These are phyloP conservation scores for Apiotrichum domesticum DNA, from an alignment of 1,284 basidiomycete genomes.

Conservation along the genomic window DNA sequence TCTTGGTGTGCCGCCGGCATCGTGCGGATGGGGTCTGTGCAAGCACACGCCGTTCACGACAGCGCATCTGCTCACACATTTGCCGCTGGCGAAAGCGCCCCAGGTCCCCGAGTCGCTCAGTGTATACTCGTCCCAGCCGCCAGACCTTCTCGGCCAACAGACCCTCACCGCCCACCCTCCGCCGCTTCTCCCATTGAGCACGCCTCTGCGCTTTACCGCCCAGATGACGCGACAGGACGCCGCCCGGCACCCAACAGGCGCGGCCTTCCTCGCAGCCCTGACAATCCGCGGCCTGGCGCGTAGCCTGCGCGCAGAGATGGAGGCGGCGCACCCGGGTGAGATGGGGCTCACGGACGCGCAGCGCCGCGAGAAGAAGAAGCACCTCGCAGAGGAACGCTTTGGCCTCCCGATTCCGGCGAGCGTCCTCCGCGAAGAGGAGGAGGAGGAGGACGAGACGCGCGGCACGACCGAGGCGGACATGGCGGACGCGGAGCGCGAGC, in stretches of 20 bases:
- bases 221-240: slow-evolving; percentile 25
- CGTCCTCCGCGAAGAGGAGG: slow-evolving; percentile 37
- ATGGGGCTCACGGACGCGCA: slow-evolving; percentile 16
- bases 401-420: slow-evolving; percentile 43
- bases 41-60: slow-evolving; percentile 25
- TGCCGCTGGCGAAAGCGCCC: slow-evolving; percentile 20
- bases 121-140: slow-evolving; percentile 10
- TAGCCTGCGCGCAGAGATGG: slow-evolving; percentile 30
- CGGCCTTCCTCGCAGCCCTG: slow-evolving; percentile 37
- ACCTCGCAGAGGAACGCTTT: slow-evolving; percentile 37
- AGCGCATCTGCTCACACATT: slow-evolving; percentile 39
- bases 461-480: slow-evolving; percentile 17
- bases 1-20: slow-evolving; percentile 11
- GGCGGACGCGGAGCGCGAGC: slow-evolving; percentile 24
- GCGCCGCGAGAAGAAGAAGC: slow-evolving; percentile 29
- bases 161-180: slow-evolving; percentile 22
- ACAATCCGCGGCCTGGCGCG: slow-evolving; percentile 41
- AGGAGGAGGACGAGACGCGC: slow-evolving; percentile 30
- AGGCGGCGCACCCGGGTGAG: slow-evolving; percentile 14
- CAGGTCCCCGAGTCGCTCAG: slow-evolving; percentile 17
- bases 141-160: slow-evolving; percentile 7
- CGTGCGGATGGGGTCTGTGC: slow-evolving; percentile 36
- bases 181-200: slow-evolving; percentile 23
- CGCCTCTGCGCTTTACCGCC: slow-evolving; percentile 23
- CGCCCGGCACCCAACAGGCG: slow-evolving; percentile 32